Percentiles rank a stretch among this genome's conserved stretches.
Conservation (phyloP, 108 stramenopile genomes). For the Cyclostephanos invisitatus region DNA sequence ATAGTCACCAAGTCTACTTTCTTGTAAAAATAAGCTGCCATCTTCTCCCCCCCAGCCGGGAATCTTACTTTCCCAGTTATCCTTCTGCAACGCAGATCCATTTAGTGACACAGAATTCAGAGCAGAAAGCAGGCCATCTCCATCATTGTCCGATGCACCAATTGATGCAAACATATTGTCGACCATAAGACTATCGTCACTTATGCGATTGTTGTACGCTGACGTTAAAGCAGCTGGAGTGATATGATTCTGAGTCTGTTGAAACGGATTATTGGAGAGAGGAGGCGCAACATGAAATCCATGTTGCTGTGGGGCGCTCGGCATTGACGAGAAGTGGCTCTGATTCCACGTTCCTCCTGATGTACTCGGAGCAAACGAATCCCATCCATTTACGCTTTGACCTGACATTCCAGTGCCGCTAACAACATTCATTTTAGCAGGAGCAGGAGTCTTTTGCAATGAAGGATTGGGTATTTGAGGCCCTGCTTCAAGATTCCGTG, state of each 20-base stretch:
- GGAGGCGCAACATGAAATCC: slow-evolving; percentile 18
- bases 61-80: slow-evolving; percentile 25
- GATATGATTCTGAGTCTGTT: slow-evolving; percentile 6
- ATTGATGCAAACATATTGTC: slow-evolving; percentile 52
- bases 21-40: slow-evolving; percentile 19
- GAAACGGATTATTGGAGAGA: slow-evolving; percentile 26
- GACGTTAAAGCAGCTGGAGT: slow-evolving; percentile 7
- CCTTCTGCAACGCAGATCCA: slow-evolving; percentile 22
- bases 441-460: slow-evolving; percentile 5
- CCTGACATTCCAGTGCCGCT: slow-evolving; percentile 12
- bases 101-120: slow-evolving; percentile 42
- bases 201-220: slow-evolving; percentile 8
- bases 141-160: slow-evolving; percentile 18
- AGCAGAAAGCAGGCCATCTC: slow-evolving; percentile 37
- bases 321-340: slow-evolving; percentile 15
- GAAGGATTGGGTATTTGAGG: slow-evolving; percentile 1
- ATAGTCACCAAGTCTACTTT: slow-evolving; percentile 23
- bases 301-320: slow-evolving; percentile 1
- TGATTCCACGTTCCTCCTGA: slow-evolving; percentile 35
- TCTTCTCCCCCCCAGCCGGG: slow-evolving; percentile 23
- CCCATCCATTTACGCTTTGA: slow-evolving; percentile 35
- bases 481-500: slow-evolving; percentile 26
- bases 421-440: slow-evolving; percentile 19
- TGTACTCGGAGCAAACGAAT: slow-evolving; percentile 1
- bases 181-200: slow-evolving; percentile 48